These are phyloP conservation scores for Naegleria gruberi DNA, from an alignment of 208 protist species.

Conservation along the genomic window DNA sequence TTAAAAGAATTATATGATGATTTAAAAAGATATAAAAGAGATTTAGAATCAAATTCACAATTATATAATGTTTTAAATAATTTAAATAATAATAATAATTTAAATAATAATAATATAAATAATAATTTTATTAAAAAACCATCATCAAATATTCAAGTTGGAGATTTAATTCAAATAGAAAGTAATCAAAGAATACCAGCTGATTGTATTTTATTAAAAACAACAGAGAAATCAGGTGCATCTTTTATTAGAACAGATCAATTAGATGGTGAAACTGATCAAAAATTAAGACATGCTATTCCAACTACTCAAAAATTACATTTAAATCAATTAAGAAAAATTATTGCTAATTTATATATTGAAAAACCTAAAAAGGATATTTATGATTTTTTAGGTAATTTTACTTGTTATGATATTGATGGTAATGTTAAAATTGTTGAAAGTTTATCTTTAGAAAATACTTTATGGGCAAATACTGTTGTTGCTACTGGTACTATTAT, in stretches of 20 bases:
- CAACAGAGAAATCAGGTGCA: slow-evolving; percentile 80
- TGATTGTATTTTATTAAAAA: slow-evolving; percentile 90
- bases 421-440: slow-evolving; percentile 16
- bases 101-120: too few relatives aligned
- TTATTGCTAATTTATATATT: neutral
- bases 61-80: slow-evolving; percentile 54
- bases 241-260: slow-evolving; percentile 96
- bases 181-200: slow-evolving; percentile 85
- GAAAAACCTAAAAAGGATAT: slow-evolving; percentile 83
- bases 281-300: slow-evolving; percentile 77
- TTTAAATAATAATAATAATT: slow-evolving; percentile 45
- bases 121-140: slow-evolving; percentile 36
- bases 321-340: slow-evolving; percentile 24
- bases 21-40: slow-evolving; percentile 73
- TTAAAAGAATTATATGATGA: slow-evolving; percentile 88
- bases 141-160: slow-evolving; percentile 78
- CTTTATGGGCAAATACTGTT: slow-evolving; percentile 91
- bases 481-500: slow-evolving; percentile 75
- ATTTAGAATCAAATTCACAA: slow-evolving; percentile 65
- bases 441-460: slow-evolving; percentile 81
- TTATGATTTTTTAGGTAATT: slow-evolving; percentile 85
- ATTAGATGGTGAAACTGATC: slow-evolving; percentile 98
- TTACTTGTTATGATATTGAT: slow-evolving; percentile 41
- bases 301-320: slow-evolving; percentile 42
- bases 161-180: slow-evolving; percentile 80